A percentile compares a stretch with the other conserved stretches of the same genome.
Conservation (phyloP, 2,329 filamentous ascomycete genomes). For the Botryotinia convoluta region DNA sequence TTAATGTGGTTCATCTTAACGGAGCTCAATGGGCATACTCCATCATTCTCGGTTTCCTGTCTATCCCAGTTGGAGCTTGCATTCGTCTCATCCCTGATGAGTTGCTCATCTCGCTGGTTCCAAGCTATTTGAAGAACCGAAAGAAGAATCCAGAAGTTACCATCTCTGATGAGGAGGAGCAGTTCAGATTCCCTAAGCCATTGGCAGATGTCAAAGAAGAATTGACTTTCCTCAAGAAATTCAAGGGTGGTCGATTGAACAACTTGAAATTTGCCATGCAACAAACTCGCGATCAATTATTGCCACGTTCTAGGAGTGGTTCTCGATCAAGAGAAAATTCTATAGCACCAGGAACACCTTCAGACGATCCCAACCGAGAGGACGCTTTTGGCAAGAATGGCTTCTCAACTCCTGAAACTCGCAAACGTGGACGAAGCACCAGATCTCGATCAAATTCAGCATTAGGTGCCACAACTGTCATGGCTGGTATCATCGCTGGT, state of each 20-base stretch:
- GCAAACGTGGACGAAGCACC: conserved; percentile 65
- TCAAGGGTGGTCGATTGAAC: conserved; percentile 80
- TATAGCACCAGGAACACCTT: conserved; percentile 59
- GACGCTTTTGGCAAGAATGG: conserved; percentile 47
- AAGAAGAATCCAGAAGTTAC: conserved; percentile 45
- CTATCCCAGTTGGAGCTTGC: conserved; percentile 76
- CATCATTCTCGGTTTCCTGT: conserved; percentile 77
- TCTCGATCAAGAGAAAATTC: conserved; percentile 65
- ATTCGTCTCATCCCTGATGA: conserved; percentile 81
- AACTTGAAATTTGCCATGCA: conserved; percentile 75
- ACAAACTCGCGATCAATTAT: conserved; percentile 69
- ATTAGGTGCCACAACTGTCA: conserved; percentile 71
- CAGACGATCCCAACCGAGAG: conserved; percentile 48
- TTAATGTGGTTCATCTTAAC: conserved; percentile 61
- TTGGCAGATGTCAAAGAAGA: conserved; percentile 76
- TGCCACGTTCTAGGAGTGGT: conserved; percentile 59
- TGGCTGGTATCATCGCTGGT: conserved; percentile 80
- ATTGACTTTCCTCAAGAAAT: conserved; percentile 73
- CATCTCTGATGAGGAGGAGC: conserved; percentile 62
- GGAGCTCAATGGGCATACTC: conserved; percentile 85
- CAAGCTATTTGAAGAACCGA: conserved; percentile 34
- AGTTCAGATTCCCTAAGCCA: conserved; percentile 67
- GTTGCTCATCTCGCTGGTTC: conserved; percentile 34
- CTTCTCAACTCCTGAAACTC: conserved; percentile 56
- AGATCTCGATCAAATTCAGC: conserved; percentile 65